Evolutionary conservation across 2,329 filamentous ascomycete genomes (phyloP), one percentile per base, ranked within the genome.

Genomic region (Akanthomyces uredinophilus): DNA sequence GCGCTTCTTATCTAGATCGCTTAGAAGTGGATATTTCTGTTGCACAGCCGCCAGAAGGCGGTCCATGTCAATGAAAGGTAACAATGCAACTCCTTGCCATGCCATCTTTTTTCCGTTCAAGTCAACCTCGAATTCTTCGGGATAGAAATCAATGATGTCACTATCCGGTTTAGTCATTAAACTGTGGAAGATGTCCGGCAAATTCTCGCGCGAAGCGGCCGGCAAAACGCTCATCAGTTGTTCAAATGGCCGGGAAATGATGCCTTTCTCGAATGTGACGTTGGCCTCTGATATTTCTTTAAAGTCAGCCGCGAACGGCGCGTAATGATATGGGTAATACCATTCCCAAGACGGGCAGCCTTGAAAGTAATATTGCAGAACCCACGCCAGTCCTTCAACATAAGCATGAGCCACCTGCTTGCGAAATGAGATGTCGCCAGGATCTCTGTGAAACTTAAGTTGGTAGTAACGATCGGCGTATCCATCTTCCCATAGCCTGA

Each of bases 301-400:
- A 74, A 99, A 99, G 74, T 99, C 95, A 58, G 92, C 90, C 2
- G 95, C 95, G 72, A 99, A 99, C 4, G 96, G 95, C 1, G 95
- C 96, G 72, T 99, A 99, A 73, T 99, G 95, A 71, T 98, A 96
- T 0, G 95, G 95, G 71, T 97, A 99, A 74, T 95, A 99, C 95
- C 95, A 99, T 58, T 94, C 96, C 95, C 96, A 99, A 0, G 92
- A 97, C 24, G 95, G 92, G 70, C 95, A 99, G 29, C 95, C 95
- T 75, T 99, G 95, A 75, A 97, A 96, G 74, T 99, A 99, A 76
- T 99, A 99, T 41, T 93, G 81, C 56, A 99, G 79, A 44, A 99
- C 95, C 95, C 96, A 99, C 24, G 90, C 90, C 11, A 99, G 83
- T 41, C 95, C 95, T 78, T 98, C 92, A 14, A 94, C 92, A 73